phyloP scores from a whole-genome alignment of 2,329 filamentous ascomycete species.

The Pleomassaria siparia region DNA sequence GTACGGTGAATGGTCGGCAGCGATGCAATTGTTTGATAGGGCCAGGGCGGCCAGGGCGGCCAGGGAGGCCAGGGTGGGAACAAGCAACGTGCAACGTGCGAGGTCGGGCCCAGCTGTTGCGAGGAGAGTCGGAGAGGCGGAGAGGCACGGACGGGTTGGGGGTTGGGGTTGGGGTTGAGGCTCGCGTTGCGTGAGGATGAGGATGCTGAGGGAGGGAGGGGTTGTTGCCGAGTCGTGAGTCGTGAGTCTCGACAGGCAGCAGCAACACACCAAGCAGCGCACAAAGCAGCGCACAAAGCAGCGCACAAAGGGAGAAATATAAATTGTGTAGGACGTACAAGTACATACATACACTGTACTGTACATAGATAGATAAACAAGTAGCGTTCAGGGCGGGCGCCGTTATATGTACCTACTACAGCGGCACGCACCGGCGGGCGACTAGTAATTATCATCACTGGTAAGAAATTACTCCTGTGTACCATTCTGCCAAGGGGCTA shows the following conservation, averaged over 20 bases:
- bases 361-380: too few relatives aligned
- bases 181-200: slow-evolving; percentile 9
- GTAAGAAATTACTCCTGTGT: neutral
- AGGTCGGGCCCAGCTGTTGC: slow-evolving; percentile 14
- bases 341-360: too few relatives aligned
- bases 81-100: slow-evolving; percentile 26
- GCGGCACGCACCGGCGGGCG: neutral
- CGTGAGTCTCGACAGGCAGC: too few relatives aligned
- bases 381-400: neutral
- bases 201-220: too few relatives aligned
- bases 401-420: too few relatives aligned
- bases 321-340: too few relatives aligned
- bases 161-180: neutral
- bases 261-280: too few relatives aligned
- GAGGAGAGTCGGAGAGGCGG: slow-evolving; percentile 18
- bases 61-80: too few relatives aligned
- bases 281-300: too few relatives aligned
- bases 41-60: too few relatives aligned
- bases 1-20: slow-evolving; percentile 24
- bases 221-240: too few relatives aligned
- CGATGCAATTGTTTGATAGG: slow-evolving; percentile 23
- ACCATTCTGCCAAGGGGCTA: slow-evolving; percentile 1
- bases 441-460: slow-evolving; percentile 1
- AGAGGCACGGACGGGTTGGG: slow-evolving; percentile 13
- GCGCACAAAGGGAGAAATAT: too few relatives aligned